Evolutionary conservation across 345 rosid species (phyloP).

Genomic region (Isatis tinctoria): DNA sequence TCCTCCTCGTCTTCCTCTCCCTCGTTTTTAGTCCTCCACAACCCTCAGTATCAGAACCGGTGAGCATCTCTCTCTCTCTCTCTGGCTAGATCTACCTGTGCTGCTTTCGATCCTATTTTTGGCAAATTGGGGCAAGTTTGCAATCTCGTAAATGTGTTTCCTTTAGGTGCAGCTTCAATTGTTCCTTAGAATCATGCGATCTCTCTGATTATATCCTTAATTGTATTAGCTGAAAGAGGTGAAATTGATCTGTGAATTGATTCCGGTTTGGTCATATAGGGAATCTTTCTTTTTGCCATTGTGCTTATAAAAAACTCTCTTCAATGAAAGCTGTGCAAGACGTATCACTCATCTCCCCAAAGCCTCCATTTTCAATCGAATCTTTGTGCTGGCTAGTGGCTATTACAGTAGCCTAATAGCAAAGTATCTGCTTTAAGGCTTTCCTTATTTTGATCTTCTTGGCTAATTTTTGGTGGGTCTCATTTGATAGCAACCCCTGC

Average conservation of each 20-base stretch:
- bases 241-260: constrained; percentile 11
- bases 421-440: background rate
- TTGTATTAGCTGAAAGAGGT: background rate
- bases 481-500: background rate
- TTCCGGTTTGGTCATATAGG: background rate
- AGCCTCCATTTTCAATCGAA: background rate
- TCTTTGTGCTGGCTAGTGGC: background rate
- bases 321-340: background rate
- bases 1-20: background rate
- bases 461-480: background rate
- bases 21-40: constrained; percentile 32
- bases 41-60: constrained; percentile 41
- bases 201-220: background rate
- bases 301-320: background rate
- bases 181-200: background rate
- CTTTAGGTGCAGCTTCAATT: background rate
- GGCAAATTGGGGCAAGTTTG: background rate
- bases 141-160: background rate
- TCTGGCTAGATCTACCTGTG: constrained; percentile 20
- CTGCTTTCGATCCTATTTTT: background rate
- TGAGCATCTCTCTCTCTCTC: constrained; percentile 13
- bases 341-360: background rate
- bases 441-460: background rate
- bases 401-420: background rate
- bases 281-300: background rate